Conservation (phyloP, 768 basidiomycete species). For the Agrocybe praecox region DNA sequence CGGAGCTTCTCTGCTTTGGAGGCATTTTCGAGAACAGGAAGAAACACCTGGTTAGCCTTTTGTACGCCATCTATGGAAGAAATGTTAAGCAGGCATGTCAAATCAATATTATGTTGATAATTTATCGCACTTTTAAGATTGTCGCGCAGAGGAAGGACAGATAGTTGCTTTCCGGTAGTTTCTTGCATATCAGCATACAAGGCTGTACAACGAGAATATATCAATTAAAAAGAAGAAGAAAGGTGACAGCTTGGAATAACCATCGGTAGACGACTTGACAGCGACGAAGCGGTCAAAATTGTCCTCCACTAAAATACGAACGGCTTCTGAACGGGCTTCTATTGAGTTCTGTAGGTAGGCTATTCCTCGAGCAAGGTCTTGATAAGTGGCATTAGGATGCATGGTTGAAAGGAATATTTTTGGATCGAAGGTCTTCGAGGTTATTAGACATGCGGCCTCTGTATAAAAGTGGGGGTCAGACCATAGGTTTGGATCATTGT, state of each 20-base stretch:
- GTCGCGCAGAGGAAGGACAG: conserved; percentile 78
- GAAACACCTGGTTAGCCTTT: conserved; percentile 94
- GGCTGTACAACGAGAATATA: conserved; percentile 48
- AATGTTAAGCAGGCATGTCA: background rate
- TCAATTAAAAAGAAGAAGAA: conserved; percentile 4
- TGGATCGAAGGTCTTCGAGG: conserved; percentile 95
- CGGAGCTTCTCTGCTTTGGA: conserved; percentile 92
- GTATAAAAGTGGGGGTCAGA: background rate
- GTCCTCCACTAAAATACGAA: conserved; percentile 92
- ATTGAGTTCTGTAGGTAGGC: conserved; percentile 74
- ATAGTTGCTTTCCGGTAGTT: conserved; percentile 76
- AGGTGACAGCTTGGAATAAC: conserved; percentile 27
- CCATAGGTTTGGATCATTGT: background rate
- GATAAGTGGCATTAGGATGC: conserved; percentile 94
- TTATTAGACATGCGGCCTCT: conserved; percentile 84
- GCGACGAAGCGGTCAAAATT: conserved; percentile 98
- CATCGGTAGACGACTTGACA: conserved; percentile 96
- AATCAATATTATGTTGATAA: conserved; percentile 2
- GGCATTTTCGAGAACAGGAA: conserved; percentile 94
- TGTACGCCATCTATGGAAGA: conserved; percentile 72
- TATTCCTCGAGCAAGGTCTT: conserved; percentile 84
- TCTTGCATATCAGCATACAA: conserved; percentile 93
- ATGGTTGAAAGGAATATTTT: conserved; percentile 89
- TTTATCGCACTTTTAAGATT: conserved; percentile 75
- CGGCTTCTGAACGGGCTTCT: conserved; percentile 92